phyloP scores from a whole-genome alignment of 306 rosid species.

The Alnus glutinosa region DNA sequence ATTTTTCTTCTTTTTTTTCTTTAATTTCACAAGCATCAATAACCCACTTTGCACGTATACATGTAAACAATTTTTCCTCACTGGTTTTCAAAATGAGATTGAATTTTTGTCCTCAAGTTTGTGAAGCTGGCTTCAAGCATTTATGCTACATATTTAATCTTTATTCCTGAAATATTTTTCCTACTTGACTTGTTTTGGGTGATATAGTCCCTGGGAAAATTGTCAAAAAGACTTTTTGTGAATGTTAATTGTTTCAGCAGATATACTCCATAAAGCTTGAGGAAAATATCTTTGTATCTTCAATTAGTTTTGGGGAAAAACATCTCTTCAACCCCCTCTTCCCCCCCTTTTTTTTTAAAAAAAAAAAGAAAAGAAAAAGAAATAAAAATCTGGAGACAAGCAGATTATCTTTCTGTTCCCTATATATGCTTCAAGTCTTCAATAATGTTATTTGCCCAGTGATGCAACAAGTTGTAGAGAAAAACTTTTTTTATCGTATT shows the following conservation, averaged over 20 bases:
- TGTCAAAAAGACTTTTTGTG: neutral
- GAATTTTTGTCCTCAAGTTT: neutral
- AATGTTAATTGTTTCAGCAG: neutral
- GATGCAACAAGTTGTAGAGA: neutral
- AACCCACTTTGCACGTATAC: neutral
- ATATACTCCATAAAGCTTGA: neutral
- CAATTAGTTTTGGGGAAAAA: neutral
- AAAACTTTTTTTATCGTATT: neutral
- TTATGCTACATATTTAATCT: neutral
- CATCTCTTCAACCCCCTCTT: neutral
- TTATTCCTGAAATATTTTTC: too few species aligned
- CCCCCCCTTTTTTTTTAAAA: neutral
- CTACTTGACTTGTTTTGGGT: neutral
- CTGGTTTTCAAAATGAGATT: neutral
- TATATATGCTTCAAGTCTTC: neutral
- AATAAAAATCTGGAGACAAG: too few species aligned
- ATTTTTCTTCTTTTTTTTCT: neutral
- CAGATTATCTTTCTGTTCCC: neutral
- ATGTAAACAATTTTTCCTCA: neutral
- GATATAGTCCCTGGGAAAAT: neutral
- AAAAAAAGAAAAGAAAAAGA: neutral
- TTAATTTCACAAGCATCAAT: neutral
- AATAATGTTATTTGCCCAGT: neutral
- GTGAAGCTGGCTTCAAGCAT: neutral
- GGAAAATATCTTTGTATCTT: neutral